Base-by-base conservation (phyloP, 2,329 filamentous ascomycete species). In the Colletotrichum sp. region DNA sequence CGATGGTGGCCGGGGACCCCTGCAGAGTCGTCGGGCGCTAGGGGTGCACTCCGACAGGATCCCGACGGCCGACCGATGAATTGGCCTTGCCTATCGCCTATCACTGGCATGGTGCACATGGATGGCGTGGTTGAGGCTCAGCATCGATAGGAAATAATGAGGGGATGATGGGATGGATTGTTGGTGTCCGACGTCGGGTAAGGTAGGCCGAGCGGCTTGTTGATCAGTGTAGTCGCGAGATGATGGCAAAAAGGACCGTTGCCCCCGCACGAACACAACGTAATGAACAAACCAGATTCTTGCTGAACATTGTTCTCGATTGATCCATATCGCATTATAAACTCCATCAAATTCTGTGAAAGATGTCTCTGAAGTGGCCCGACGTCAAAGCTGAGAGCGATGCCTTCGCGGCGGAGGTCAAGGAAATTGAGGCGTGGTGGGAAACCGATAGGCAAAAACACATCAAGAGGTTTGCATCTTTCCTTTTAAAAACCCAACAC, bases 381-480 rank as follows among this genome's bases (percentile, higher is more conserved):
- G 44, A 68, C 28, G 60, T 44, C 2, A 71, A 57, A 21, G 8
- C 60, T 24, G 60, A 66, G 24, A 66, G 69, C 28, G 59, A 62
- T 21, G 69, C 44, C 28, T 72, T 59, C 32, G 69, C 24, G 10
- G 62, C 60, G 3, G 69, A 72, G 32, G 62, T 72, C 6, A 16
- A 32, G 8, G 24, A 49, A 6, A 72, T 68, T 10, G 49, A 52
- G n/a, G 15, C 34, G 2, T 68, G 69, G 69, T 59, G 62, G 62
- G 36, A 72, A 16, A 18, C 28, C 7, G 26, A 60, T 5, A 49
- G 63, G 16, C 63, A 68, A 16, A 62, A 60, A 5, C 62, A 72
- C n/a, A 68, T 68, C 52, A n/a, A 62, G 24, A 69, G 32, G 67
- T 60, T 52, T 24, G 44, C 2, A 13, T 52, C 10, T 52, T 21